These are phyloP conservation scores for Mycena alexandri DNA, from an alignment of 768 basidiomycete species.

Conservation along the genomic window DNA sequence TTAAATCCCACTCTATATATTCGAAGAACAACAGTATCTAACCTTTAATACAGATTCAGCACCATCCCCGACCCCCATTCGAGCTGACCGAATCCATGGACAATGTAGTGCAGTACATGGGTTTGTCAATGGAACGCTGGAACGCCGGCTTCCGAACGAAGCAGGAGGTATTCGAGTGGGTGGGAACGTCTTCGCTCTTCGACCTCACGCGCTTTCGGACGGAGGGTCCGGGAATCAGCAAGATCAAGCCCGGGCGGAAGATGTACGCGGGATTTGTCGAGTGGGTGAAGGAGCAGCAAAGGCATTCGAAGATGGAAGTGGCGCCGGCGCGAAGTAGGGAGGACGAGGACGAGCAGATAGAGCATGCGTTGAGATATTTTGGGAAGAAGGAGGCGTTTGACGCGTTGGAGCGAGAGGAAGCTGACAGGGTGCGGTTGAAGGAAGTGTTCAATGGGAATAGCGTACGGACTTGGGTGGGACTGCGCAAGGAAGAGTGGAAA, in stretches of 20 bases:
- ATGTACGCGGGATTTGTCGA: constrained; percentile 73
- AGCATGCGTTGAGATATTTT: constrained; percentile 66
- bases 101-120: constrained; percentile 68
- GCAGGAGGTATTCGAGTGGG: constrained; percentile 70
- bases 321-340: constrained; percentile 35
- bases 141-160: constrained; percentile 66
- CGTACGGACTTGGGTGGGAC: constrained; percentile 66
- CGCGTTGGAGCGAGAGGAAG: constrained; percentile 46
- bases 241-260: constrained; percentile 59
- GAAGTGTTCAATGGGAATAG: constrained; percentile 60
- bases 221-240: constrained; percentile 53
- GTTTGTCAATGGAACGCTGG: constrained; percentile 66
- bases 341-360: constrained; percentile 40
- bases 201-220: constrained; percentile 54
- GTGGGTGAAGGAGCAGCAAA: constrained; percentile 54
- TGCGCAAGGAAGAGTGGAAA: constrained; percentile 54
- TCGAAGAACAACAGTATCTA: not conserved
- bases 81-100: constrained; percentile 62
- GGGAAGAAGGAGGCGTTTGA: constrained; percentile 64
- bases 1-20: constrained; percentile 2
- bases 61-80: constrained; percentile 60
- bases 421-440: constrained; percentile 52
- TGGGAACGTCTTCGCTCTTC: constrained; percentile 65
- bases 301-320: not conserved
- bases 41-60: constrained; percentile 46